A percentile compares a stretch with the other conserved stretches of the same genome.
Conservation (phyloP, 2,329 filamentous ascomycete species). For the Nemania serpens region DNA sequence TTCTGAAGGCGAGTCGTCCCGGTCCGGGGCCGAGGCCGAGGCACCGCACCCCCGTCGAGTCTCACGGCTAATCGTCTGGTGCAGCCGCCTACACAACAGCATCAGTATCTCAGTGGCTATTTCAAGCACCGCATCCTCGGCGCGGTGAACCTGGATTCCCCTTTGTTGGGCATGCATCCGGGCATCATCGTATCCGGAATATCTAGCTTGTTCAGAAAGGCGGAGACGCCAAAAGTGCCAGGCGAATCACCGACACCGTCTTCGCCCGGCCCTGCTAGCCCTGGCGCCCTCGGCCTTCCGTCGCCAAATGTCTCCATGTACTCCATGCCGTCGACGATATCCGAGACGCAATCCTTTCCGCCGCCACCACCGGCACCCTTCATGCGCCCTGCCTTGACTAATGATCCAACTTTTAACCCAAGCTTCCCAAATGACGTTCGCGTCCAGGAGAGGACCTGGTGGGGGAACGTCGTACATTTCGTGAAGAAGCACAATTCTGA, state of each 20-base stretch:
- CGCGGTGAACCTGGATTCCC: constrained; percentile 81
- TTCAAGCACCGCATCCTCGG: constrained; percentile 80
- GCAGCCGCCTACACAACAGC: constrained; percentile 34
- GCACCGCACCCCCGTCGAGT: constrained; percentile 21
- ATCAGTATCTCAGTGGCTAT: constrained; percentile 39
- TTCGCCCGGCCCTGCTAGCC: constrained; percentile 24
- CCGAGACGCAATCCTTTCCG: constrained; percentile 26
- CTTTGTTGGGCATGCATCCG: constrained; percentile 86
- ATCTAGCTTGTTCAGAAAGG: constrained; percentile 71
- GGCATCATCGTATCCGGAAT: constrained; percentile 84
- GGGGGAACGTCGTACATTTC: constrained; percentile 73
- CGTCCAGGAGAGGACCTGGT: constrained; percentile 70
- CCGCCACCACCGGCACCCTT: constrained; percentile 20
- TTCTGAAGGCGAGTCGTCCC: constrained; percentile 59
- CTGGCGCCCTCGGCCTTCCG: constrained; percentile 25
- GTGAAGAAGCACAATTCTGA: constrained; percentile 77
- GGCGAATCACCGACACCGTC: constrained; percentile 29
- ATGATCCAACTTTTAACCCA: constrained; percentile 74
- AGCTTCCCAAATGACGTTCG: constrained; percentile 75
- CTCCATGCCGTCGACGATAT: constrained; percentile 33
- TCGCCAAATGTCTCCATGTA: constrained; percentile 33
- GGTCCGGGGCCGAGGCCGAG: too few relatives aligned
- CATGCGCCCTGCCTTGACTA: constrained; percentile 32
- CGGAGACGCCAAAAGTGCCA: constrained; percentile 38
- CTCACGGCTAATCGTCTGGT: constrained; percentile 21